These are phyloP conservation scores for Apiospora aurea DNA, from an alignment of 2,329 filamentous ascomycete species.

Conservation along the genomic window DNA sequence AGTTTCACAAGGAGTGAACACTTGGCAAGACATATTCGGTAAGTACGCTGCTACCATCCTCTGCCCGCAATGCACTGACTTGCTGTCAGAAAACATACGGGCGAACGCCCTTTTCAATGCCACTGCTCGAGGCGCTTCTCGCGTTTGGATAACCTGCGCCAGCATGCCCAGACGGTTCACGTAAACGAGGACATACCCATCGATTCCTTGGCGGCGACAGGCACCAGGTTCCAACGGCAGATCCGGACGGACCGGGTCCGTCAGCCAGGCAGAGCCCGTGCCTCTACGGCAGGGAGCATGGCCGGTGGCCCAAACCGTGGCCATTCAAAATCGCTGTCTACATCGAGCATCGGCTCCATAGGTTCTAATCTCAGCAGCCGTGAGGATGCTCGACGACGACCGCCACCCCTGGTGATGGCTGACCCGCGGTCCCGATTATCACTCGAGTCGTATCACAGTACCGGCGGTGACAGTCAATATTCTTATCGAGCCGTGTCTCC, in stretches of 20 bases:
- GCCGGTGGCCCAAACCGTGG: slow-evolving; percentile 72
- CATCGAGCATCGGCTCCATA: slow-evolving; percentile 82
- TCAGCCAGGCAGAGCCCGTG: slow-evolving; percentile 75
- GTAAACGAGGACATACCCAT: slow-evolving; percentile 96
- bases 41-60: slow-evolving; percentile 40
- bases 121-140: slow-evolving; percentile 95
- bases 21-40: slow-evolving; percentile 92
- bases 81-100: slow-evolving; percentile 83
- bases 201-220: slow-evolving; percentile 90
- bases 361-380: slow-evolving; percentile 70
- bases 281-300: slow-evolving; percentile 78
- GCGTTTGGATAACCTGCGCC: slow-evolving; percentile 89
- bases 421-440: slow-evolving; percentile 73
- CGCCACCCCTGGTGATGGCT: slow-evolving; percentile 84
- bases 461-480: slow-evolving; percentile 69
- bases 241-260: slow-evolving; percentile 86
- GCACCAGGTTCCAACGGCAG: slow-evolving; percentile 90
- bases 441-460: slow-evolving; percentile 72
- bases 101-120: slow-evolving; percentile 94
- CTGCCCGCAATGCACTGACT: slow-evolving; percentile 34
- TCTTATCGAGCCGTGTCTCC: slow-evolving; percentile 73
- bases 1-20: slow-evolving; percentile 98
- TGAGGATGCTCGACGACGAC: slow-evolving; percentile 74
- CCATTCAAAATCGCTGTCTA: slow-evolving; percentile 84
- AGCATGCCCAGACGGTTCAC: slow-evolving; percentile 97